Evolutionary conservation across 140 eudicot species (phyloP).

Genomic region (Flaveria floridana): DNA sequence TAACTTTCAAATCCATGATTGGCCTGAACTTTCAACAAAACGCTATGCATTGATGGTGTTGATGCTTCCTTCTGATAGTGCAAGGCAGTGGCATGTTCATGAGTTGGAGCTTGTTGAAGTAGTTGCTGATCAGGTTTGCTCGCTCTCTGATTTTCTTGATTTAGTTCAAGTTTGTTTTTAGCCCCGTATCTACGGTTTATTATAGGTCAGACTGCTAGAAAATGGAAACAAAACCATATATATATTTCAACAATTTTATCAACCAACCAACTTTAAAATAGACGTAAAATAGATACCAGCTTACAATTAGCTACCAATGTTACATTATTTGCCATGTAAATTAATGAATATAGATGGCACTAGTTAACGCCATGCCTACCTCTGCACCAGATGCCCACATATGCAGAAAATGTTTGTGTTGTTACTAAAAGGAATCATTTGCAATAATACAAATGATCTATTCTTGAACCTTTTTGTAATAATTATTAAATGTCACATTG

Average conservation of each 20-base stretch:
- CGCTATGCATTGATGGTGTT: slow-evolving; percentile 95
- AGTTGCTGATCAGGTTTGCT: slow-evolving; percentile 93
- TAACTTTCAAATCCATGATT: slow-evolving; percentile 78
- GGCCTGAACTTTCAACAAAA: slow-evolving; percentile 95
- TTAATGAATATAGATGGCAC: neutral
- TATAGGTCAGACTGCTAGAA: neutral
- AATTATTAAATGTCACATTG: neutral
- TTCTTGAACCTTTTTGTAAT: neutral
- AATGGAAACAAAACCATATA: neutral
- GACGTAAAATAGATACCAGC: neutral
- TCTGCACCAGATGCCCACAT: neutral
- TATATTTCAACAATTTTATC: neutral
- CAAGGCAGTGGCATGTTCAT: slow-evolving; percentile 95
- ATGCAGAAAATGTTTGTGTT: neutral
- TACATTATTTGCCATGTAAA: neutral
- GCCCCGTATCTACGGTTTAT: neutral
- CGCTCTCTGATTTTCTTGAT: slow-evolving; percentile 5
- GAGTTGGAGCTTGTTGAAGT: slow-evolving; percentile 98
- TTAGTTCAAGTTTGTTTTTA: neutral
- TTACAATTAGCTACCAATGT: neutral
- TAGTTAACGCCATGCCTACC: neutral
- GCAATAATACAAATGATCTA: neutral
- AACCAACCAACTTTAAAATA: neutral
- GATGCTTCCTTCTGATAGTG: slow-evolving; percentile 98
- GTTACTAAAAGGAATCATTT: neutral